phyloP scores from a whole-genome alignment of 2,329 filamentous ascomycete species.

The Aureobasidium sp. region DNA sequence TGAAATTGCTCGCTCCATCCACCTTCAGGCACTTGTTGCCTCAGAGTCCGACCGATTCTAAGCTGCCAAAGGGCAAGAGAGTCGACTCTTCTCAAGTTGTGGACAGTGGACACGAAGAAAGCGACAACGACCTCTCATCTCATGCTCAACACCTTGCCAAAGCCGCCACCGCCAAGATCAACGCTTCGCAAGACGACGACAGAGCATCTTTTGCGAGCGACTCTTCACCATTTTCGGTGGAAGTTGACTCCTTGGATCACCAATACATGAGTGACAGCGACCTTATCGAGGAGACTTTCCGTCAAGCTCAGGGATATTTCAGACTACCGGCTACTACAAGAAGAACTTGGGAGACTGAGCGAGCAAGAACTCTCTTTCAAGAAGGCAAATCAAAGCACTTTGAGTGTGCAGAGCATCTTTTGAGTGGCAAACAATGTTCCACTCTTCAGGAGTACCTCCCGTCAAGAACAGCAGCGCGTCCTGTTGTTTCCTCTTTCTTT shows the following conservation, averaged over 20 bases:
- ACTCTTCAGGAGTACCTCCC: constrained; percentile 2
- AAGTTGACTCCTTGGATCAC: neutral
- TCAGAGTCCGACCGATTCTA: neutral
- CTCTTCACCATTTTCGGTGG: neutral
- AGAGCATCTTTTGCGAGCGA: neutral
- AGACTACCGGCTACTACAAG: neutral
- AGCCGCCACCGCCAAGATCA: neutral
- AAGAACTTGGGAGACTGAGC: neutral
- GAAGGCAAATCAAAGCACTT: constrained; percentile 3
- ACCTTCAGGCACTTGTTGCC: neutral
- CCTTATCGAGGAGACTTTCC: neutral
- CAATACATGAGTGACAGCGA: constrained; percentile 2
- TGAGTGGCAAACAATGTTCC: neutral
- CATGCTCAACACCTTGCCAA: neutral
- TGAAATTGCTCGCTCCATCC: neutral
- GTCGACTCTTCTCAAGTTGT: neutral
- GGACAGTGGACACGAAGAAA: neutral
- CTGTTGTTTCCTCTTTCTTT: constrained; percentile 3
- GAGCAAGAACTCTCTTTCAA: neutral
- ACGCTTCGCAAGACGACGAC: no score
- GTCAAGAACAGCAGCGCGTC: neutral
- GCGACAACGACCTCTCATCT: neutral
- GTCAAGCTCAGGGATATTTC: neutral
- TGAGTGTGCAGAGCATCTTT: neutral
- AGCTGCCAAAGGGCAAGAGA: neutral